Evolutionary conservation across 176 grass and related monocot genomes (phyloP), one percentile per base, ranked within the genome.

Genomic region (Aegilops umbellulata): DNA sequence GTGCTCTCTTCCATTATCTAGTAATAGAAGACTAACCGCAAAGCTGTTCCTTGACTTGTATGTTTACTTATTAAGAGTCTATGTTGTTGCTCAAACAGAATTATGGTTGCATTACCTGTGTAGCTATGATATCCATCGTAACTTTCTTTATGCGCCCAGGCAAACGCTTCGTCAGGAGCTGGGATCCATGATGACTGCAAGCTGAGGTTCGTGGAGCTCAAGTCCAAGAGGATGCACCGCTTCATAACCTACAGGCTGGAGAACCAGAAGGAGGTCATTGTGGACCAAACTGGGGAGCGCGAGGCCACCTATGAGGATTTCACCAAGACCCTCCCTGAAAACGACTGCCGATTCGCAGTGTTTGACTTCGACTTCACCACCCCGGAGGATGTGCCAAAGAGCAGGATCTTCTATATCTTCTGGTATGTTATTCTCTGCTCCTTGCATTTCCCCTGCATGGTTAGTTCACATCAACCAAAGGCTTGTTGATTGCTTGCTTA

Each of bases 331-430:
- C 90, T 97, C 4, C 95, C 95, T 36, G 79, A 88, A 0, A 82
- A 93, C 13, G 92, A 97, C 84, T 97, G 95, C 85, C 84, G 95
- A 38, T 97, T 84, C 1, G 92, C 92, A 1, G 80, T 97, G 84
- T 97, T 83, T 27, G 92, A 97, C 77, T 97, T 94, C 1, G 95
- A 97, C 79, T 97, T 93, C 23, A 69, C 88, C 17, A 94, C 95
- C 12, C 64, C 73, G 17, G 92, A 95, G 90, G 93, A 97, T 49
- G 90, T 94, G n/a, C 90, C 86, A 46, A 95, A 97, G 86, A 94
- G 92, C 95, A 94, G 91, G 86, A 97, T 97, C 35, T 97, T 89
- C 86, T 97, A 92, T 71, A 93, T 95, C 57, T 85, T 90, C 46
- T 97, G 95, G 95, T 97, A 94, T 23, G 19, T 89, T 13, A 31